Percentiles rank a stretch among this genome's conserved stretches.
Evolutionary conservation across 1,284 basidiomycete species (phyloP).

Genomic region (Spongiforma sp.): DNA sequence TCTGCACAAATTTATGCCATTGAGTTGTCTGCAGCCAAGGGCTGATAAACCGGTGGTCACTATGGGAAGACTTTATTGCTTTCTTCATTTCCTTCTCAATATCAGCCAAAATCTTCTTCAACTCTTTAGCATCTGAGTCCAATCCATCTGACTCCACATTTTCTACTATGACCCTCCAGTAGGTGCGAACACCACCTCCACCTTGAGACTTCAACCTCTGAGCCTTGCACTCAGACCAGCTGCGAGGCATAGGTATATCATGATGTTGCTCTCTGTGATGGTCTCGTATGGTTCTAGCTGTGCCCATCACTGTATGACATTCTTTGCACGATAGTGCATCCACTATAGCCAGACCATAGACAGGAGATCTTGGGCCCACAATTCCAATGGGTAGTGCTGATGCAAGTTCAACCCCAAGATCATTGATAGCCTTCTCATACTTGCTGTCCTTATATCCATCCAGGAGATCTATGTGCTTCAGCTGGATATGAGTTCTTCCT

Average conservation of each 20-base stretch:
- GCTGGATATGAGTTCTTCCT: not conserved
- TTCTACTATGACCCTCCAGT: not conserved
- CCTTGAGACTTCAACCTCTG: not conserved
- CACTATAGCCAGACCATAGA: not conserved
- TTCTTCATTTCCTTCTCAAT: not conserved
- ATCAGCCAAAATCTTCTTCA: too few species aligned
- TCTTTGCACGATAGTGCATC: not conserved
- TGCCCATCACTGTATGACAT: not conserved
- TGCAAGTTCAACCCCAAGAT: too few species aligned
- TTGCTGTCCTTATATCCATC: too few species aligned
- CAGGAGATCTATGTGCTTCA: not conserved
- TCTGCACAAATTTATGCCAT: constrained; percentile 9
- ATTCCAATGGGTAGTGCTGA: too few species aligned
- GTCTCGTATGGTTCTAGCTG: not conserved
- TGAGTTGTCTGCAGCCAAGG: constrained; percentile 11
- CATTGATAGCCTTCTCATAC: too few species aligned
- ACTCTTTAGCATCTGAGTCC: too few species aligned
- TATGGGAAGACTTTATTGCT: not conserved
- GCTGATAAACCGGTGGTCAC: not conserved
- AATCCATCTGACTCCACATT: too few species aligned
- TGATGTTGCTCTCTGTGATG: not conserved
- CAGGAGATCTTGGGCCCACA: not conserved
- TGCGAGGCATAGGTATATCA: fast-evolving
- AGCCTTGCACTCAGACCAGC: constrained; percentile 2
- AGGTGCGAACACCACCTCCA: not conserved